Evolutionary conservation across 139 green algal species (phyloP), one percentile per base, ranked within the genome.

Genomic region (Chlamydomonas schloesseri): DNA sequence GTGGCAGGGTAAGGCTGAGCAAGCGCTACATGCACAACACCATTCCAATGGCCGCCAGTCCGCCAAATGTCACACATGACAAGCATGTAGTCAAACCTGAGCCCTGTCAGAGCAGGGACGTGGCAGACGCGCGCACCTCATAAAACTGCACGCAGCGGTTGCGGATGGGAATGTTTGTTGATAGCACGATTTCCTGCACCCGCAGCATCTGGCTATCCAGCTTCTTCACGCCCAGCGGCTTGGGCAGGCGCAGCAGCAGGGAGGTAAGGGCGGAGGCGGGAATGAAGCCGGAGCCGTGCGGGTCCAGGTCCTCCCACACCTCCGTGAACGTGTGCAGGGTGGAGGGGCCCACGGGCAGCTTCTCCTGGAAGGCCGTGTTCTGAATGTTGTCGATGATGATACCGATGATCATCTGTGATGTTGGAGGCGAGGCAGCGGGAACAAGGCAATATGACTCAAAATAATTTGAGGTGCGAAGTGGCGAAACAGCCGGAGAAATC

Each of bases 381-480:
- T 73, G 67, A 31, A 88, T 88, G 82, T 81, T 81, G 58, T 88
- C 82, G 57, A 88, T 29, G 24, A 88, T n/a, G 42, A 88, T 67
- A 9, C 70, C 82, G 37, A 97, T 95, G 13, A 97, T 89, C 60
- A 97, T 86, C 81, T 97, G 95, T 21, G 95, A 83, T 73, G 96
- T n/a, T n/a, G 65, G 53, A 18, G 53, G 18, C 18, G 53, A 23
- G 53, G 15, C 15, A 60, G 15, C 15, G 53, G 53, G 18, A 14
- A 60, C 15, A 18, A 18, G 15, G 53, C 53, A 60, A 60, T 18
- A 18, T 60, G 53, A n/a, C n/a, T n/a, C n/a, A n/a, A n/a, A n/a
- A n/a, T n/a, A n/a, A n/a, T n/a, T n/a, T n/a, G n/a, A n/a, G n/a
- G n/a, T n/a, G n/a, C n/a, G n/a, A n/a, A n/a, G n/a, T n/a, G n/a